Evolutionary conservation across 2,329 filamentous ascomycete species (phyloP).

Genomic region (Monilinia vaccinii-corymbosi): DNA sequence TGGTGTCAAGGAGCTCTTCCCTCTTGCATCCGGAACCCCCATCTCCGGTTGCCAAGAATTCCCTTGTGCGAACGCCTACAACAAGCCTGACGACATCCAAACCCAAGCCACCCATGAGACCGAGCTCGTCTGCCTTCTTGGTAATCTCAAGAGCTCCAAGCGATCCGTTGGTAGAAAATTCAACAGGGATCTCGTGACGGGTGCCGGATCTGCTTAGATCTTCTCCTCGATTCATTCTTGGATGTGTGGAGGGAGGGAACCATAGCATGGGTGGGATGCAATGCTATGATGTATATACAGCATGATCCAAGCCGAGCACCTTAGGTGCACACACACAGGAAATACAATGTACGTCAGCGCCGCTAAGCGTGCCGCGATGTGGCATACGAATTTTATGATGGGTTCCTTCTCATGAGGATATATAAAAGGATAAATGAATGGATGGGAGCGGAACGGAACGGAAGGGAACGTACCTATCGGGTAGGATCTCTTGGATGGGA

Average conservation of each 20-base stretch:
- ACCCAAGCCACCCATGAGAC: slow-evolving; percentile 42
- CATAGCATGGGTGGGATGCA: neutral
- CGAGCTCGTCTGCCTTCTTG: slow-evolving; percentile 38
- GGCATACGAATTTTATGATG: slow-evolving; percentile 2
- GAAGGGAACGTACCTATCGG: neutral
- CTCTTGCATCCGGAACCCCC: slow-evolving; percentile 30
- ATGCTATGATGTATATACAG: neutral
- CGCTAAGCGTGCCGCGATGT: slow-evolving; percentile 5
- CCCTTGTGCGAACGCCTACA: slow-evolving; percentile 47
- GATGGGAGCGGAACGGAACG: neutral
- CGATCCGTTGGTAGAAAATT: neutral
- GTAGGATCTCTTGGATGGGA: too few species aligned
- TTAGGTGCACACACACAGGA: neutral
- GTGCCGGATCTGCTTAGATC: neutral
- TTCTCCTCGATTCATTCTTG: neutral
- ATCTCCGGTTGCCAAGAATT: slow-evolving; percentile 43
- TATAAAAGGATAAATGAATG: neutral
- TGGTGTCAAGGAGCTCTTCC: slow-evolving; percentile 48
- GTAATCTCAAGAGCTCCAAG: slow-evolving; percentile 17
- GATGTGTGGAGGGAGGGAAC: neutral
- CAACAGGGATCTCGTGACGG: neutral
- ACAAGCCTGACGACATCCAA: slow-evolving; percentile 43
- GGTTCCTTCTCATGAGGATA: neutral
- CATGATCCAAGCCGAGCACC: neutral
- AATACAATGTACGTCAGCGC: slow-evolving; percentile 1